phyloP scores from a whole-genome alignment of 225 moss, liverwort and hornwort species.

The Polytrichum formosum region DNA sequence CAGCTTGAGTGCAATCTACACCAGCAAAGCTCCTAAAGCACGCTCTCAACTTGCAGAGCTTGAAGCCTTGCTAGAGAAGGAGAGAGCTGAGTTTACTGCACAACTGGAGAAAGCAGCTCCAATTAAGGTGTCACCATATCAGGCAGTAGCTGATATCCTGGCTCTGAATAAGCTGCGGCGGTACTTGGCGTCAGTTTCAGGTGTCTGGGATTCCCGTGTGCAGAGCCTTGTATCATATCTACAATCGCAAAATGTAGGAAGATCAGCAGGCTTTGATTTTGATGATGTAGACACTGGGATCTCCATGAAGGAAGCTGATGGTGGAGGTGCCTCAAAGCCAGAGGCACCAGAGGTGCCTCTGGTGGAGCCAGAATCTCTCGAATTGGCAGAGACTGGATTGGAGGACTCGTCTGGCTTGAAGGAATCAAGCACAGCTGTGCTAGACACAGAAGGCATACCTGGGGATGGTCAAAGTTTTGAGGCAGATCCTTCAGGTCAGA shows the following conservation, averaged over 20 bases:
- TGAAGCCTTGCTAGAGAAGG: conserved; percentile 49
- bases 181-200: conserved; percentile 41
- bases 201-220: conserved; percentile 53
- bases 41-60: conserved; percentile 47
- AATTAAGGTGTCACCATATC: conserved; percentile 22
- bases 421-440: not conserved
- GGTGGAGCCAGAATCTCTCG: conserved; percentile 20
- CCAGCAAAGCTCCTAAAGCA: conserved; percentile 44
- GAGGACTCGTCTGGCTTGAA: not conserved
- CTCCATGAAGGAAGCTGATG: conserved; percentile 26
- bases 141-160: conserved; percentile 68
- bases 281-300: conserved; percentile 23
- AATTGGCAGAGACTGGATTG: conserved; percentile 8
- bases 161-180: conserved; percentile 75
- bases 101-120: conserved; percentile 49
- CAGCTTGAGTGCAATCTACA: conserved; percentile 32
- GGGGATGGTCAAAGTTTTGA: conserved; percentile 10
- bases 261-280: conserved; percentile 26
- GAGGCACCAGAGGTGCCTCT: conserved; percentile 7
- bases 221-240: conserved; percentile 29
- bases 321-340: conserved; percentile 12
- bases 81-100: conserved; percentile 61
- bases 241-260: conserved; percentile 29
- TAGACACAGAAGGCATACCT: conserved; percentile 1
- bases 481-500: conserved; percentile 9